These are phyloP conservation scores for Trypanosoma conorhini DNA, from an alignment of 208 protist species.

Conservation along the genomic window DNA sequence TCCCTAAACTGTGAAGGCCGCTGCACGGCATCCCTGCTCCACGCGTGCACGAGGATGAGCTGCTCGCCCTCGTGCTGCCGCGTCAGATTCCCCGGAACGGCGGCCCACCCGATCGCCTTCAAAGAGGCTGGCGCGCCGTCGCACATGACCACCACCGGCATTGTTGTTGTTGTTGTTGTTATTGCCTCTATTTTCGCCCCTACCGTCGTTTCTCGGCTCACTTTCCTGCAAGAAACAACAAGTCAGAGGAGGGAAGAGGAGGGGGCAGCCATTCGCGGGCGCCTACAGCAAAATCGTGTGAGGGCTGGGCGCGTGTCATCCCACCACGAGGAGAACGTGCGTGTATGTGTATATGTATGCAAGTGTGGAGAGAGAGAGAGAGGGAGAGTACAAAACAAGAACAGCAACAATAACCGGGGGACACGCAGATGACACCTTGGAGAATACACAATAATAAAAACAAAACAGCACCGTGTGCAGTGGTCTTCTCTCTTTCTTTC, in stretches of 20 bases:
- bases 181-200: background rate
- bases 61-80: constrained; percentile 42
- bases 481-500: background rate
- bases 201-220: background rate
- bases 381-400: too few relatives aligned
- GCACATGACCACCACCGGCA: constrained; percentile 61
- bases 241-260: background rate
- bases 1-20: constrained; percentile 6
- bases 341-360: background rate
- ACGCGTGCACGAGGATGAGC: constrained; percentile 75
- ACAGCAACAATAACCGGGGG: too few relatives aligned
- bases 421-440: too few relatives aligned
- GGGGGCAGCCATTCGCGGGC: background rate
- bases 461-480: background rate
- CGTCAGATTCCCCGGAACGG: constrained; percentile 45
- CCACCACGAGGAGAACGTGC: background rate
- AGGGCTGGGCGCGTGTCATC: background rate
- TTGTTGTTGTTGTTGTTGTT: background rate
- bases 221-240: background rate
- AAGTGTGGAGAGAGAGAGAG: too few relatives aligned
- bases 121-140: constrained; percentile 72
- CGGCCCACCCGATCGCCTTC: constrained; percentile 68
- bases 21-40: constrained; percentile 27
- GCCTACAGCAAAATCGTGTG: background rate
- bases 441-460: background rate